Conservation (phyloP, 257 asterid genomes). For the Solanum ossicruentum region DNA sequence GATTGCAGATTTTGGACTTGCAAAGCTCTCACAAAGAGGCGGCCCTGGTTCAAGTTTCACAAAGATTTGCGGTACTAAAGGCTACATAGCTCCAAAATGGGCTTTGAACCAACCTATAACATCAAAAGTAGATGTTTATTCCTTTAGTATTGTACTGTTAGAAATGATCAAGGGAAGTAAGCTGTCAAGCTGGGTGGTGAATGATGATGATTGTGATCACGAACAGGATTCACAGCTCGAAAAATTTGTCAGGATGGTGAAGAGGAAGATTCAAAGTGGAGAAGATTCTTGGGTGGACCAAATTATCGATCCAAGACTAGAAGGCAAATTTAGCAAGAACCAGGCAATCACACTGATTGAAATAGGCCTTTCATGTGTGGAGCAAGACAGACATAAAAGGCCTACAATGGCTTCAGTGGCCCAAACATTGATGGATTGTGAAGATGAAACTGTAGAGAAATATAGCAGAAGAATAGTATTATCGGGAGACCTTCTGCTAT, state of each 20-base stretch:
- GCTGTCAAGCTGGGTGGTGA: slow-evolving; percentile 32
- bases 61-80: slow-evolving; percentile 24
- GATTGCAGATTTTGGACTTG: slow-evolving; percentile 37
- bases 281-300: slow-evolving; percentile 30
- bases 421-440: slow-evolving; percentile 34
- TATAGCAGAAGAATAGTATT: too few relatives aligned
- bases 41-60: slow-evolving; percentile 10
- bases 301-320: slow-evolving; percentile 48
- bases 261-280: slow-evolving; percentile 10
- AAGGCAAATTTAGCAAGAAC: slow-evolving; percentile 29
- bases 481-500: too few relatives aligned
- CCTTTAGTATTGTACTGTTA: slow-evolving; percentile 24
- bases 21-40: slow-evolving; percentile 19
- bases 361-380: slow-evolving; percentile 39
- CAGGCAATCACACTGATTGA: slow-evolving; percentile 33
- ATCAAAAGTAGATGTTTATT: slow-evolving; percentile 28
- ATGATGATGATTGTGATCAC: background rate
- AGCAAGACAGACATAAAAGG: slow-evolving; percentile 48
- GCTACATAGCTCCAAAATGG: slow-evolving; percentile 39
- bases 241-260: slow-evolving; percentile 14
- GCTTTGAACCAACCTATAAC: slow-evolving; percentile 25
- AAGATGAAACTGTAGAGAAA: background rate
- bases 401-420: slow-evolving; percentile 65
- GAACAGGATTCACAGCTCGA: slow-evolving; percentile 16
- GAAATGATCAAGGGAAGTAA: slow-evolving; percentile 38